Evolutionary conservation across 2,329 filamentous ascomycete genomes (phyloP), one percentile per base, ranked within the genome.

Genomic region (Calycina herbarum): DNA sequence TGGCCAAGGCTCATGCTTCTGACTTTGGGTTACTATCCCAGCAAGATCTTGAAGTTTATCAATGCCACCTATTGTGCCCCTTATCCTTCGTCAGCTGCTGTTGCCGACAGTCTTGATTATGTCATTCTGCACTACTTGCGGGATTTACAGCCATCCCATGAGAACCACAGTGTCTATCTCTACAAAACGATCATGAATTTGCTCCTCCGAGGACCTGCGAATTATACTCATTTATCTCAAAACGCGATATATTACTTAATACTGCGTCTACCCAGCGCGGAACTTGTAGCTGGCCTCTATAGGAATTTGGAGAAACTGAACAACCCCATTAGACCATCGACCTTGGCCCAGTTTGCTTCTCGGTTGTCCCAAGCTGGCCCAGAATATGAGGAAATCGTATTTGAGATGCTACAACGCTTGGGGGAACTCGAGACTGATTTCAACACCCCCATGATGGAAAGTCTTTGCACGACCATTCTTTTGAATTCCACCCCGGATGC

Each of bases 391-490:
- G 67, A 70, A 17, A 35, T 73, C 10, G 78, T 84, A 0, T 78
- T 83, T 56, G 75, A 79, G 3, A 78, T 87, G 20, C 70, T 85
- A 5, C 75, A 79, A 15, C 72, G 69, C 8, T 69, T 82, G 11
- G 70, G 69, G 65, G 1, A 75, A 77, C 5, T 70, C 48, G 75
- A 77, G 0, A 75, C 81, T n/a, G 74, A 83, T 61, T 77, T 85
- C 65, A 84, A 85, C 64, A 77, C 76, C 11, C 78, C 77, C 1
- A 77, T 76, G 33, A 79, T 85, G 61, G 78, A 81, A 29, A 86
- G 84, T 69, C 79, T 85, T 8, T 88, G 86, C 75, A 87, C 87
- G 0, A 79, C 82, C 1, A 79, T 92, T 29, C 78, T 93, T n/a
- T 10, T 74, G 78, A 64, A 76, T 54, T 69, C 75, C 7, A 75